These are phyloP conservation scores for Penicillium canariense DNA, from an alignment of 495 filamentous ascomycete genomes.

Conservation along the genomic window DNA sequence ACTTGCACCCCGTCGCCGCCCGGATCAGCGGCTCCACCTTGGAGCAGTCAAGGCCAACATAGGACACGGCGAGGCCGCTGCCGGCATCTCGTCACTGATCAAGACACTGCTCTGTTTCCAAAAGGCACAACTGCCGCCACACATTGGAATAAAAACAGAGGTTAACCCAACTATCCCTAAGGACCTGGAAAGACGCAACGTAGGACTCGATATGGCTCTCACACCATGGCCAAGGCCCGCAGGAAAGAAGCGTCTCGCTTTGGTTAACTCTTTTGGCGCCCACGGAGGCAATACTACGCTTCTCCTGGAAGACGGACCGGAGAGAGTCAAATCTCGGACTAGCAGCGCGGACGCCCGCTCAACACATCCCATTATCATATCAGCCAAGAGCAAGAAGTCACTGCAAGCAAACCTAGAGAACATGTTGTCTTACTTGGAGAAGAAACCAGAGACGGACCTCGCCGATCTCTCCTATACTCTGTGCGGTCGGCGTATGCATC, in stretches of 20 bases:
- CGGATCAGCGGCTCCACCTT: no score
- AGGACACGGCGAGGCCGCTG: conserved; percentile 37
- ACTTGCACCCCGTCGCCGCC: no score
- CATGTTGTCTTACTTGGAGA: background rate
- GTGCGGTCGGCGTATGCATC: conserved; percentile 36
- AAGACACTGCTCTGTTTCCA: conserved; percentile 35
- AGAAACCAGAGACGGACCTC: conserved; percentile 12
- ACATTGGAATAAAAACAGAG: conserved; percentile 42
- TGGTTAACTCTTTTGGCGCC: conserved; percentile 35
- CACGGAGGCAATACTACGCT: conserved; percentile 35
- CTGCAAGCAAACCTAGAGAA: background rate
- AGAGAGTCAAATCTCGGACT: background rate
- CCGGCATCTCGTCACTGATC: conserved; percentile 31
- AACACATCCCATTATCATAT: background rate
- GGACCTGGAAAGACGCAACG: conserved; percentile 25
- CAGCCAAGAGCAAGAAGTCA: conserved; percentile 2
- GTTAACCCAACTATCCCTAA: conserved; percentile 35
- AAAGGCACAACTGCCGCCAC: conserved; percentile 35
- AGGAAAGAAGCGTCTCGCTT: conserved; percentile 18
- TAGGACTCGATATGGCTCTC: conserved; percentile 31
- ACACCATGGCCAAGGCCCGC: conserved; percentile 24
- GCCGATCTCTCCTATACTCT: conserved; percentile 42
- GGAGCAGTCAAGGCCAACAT: conserved; percentile 43
- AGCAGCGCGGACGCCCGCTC: background rate
- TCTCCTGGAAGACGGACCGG: conserved; percentile 31